Evolutionary conservation across 371 early-diverging fungal genomes (phyloP), one percentile per base, ranked within the genome.

Genomic region (Saksenaea oblongispora): DNA sequence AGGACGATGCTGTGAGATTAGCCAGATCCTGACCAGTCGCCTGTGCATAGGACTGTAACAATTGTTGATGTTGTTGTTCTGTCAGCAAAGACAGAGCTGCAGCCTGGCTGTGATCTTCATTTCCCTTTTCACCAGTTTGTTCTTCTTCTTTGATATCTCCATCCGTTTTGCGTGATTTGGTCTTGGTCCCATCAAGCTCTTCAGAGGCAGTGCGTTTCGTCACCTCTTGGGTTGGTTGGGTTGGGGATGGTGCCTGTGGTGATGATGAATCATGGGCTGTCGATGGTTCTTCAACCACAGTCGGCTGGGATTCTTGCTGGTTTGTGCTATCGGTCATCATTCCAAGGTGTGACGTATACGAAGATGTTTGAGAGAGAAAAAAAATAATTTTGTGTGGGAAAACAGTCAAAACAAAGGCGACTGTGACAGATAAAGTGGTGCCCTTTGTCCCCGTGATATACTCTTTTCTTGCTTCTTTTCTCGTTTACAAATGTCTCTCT

Each of bases 11-110:
- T 3, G 81, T 77, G 0, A 80, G 64, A 54, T 76, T 72, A 3
- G 74, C 74, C 2, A 78, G 70, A 59, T 81, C 82, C 28, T 81
- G 82, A 34, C 78, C 78, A 34, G 70, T 72, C 3, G 76, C 76
- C 34, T 78, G 78, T 14, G 76, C 79, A 64, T 78, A 81, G 0
- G 66, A 63, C 61, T 78, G 79, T 37, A 81, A 54, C 18, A 78
- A 59, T 61, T 81, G 82, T 24, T 79, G 76, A 47, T 47, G 51
- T 51, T 76, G 76, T 47, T 66, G 60, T 22, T 69, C 72, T 10
- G 65, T 71, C 1, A 75, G 35, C 37, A 73, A 57, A 36, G 58
- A 37, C 8, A 37, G 11, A 59, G 68, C 26, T 54, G 68, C 53
- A 59, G 68, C 37, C 7, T 47, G 51, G 5, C 24, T 22, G 22